Conservation (phyloP, 192 early-diverging fungal genomes). For the Coemansia sp. region DNA sequence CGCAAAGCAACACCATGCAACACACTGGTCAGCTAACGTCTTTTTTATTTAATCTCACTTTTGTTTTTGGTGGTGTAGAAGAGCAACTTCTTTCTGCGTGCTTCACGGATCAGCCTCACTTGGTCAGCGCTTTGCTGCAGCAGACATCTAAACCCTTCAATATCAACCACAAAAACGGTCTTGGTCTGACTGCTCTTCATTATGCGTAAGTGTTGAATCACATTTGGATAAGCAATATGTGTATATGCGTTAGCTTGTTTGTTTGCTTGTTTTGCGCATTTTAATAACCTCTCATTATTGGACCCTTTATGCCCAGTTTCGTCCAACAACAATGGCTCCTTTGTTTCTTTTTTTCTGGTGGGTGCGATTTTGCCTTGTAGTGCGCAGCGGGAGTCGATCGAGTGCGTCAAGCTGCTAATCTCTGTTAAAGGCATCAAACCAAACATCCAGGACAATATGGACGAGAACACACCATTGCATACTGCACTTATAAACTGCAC, state of each 20-base stretch:
- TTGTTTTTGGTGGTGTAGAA: constrained; percentile 50
- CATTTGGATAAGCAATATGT: constrained; percentile 18
- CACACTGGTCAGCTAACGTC: neutral
- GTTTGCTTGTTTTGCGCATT: neutral
- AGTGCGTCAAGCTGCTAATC: constrained; percentile 61
- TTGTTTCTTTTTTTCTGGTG: too few species aligned
- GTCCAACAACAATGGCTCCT: too few species aligned
- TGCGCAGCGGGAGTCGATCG: constrained; percentile 59
- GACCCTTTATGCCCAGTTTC: too few species aligned
- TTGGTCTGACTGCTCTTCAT: constrained; percentile 70
- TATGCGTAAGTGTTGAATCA: constrained; percentile 57
- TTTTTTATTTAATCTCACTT: neutral
- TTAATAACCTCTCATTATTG: neutral
- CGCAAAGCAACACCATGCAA: neutral
- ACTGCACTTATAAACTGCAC: constrained; percentile 61
- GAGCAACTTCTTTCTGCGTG: constrained; percentile 70
- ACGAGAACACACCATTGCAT: constrained; percentile 68
- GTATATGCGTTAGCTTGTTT: constrained; percentile 6
- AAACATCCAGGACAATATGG: constrained; percentile 58
- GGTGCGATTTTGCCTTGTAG: constrained; percentile 10
- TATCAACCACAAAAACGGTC: constrained; percentile 62
- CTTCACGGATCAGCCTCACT: constrained; percentile 67
- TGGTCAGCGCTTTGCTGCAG: constrained; percentile 61
- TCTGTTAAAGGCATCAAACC: constrained; percentile 56
- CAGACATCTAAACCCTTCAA: constrained; percentile 45